Evolutionary conservation across 2,329 filamentous ascomycete genomes (phyloP).

Genomic region (Cercospora zeae-maydis): DNA sequence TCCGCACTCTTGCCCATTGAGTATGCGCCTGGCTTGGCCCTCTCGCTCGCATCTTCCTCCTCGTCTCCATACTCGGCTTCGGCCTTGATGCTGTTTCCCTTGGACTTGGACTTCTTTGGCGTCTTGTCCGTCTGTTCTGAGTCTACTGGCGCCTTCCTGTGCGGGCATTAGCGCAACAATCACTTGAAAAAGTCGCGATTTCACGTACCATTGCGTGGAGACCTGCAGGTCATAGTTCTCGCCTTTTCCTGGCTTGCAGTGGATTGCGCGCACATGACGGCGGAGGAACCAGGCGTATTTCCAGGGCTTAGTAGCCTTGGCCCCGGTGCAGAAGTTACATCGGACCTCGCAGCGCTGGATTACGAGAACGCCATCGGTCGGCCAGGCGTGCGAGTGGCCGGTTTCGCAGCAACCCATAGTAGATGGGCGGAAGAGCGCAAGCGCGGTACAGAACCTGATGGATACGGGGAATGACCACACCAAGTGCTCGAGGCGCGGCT

Average conservation of each 20-base stretch:
- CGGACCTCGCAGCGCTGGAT: slow-evolving; percentile 30
- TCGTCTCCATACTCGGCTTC: slow-evolving; percentile 1
- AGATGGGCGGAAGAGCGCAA: neutral
- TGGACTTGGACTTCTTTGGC: neutral
- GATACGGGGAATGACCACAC: neutral
- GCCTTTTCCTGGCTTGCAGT: slow-evolving; percentile 19
- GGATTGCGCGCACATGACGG: slow-evolving; percentile 30
- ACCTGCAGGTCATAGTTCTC: slow-evolving; percentile 23
- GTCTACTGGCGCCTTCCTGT: neutral
- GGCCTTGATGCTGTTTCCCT: neutral
- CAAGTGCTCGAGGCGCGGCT: neutral
- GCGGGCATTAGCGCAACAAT: neutral
- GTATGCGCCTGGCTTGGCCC: neutral
- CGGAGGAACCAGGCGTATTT: slow-evolving; percentile 33
- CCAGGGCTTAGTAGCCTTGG: slow-evolving; percentile 20
- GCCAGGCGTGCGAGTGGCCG: slow-evolving; percentile 30
- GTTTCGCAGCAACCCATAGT: slow-evolving; percentile 31
- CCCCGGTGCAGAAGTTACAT: slow-evolving; percentile 28
- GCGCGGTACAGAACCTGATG: neutral
- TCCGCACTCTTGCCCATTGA: neutral
- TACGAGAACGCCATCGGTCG: slow-evolving; percentile 24
- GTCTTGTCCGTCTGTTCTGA: neutral
- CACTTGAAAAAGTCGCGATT: neutral
- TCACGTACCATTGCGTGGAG: slow-evolving; percentile 24
- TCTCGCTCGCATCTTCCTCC: neutral